These are phyloP conservation scores for Amoebophrya sp. DNA, from an alignment of 169 alveolate genomes.

Conservation along the genomic window DNA sequence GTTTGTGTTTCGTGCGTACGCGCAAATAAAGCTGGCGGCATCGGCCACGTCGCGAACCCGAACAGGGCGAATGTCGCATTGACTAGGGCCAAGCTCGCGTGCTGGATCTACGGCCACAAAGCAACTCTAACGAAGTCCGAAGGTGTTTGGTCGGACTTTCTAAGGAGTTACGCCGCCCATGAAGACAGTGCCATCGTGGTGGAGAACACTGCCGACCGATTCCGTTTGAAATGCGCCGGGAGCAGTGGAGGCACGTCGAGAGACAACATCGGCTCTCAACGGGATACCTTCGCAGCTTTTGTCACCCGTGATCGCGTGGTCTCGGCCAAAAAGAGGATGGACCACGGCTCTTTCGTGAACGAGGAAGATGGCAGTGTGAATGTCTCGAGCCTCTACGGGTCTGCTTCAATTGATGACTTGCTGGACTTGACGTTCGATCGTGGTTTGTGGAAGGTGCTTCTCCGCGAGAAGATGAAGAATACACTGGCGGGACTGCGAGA, in stretches of 20 bases:
- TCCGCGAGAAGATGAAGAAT: not conserved
- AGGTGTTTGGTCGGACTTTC: not conserved
- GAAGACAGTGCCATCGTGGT: not conserved
- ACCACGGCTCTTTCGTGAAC: no score
- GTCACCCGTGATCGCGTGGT: not conserved
- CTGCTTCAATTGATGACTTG: not conserved
- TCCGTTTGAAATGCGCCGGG: not conserved
- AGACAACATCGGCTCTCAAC: not conserved
- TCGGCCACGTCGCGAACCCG: not conserved
- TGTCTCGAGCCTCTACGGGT: not conserved
- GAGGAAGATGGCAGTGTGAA: not conserved
- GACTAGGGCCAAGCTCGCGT: not conserved
- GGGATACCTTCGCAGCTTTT: no score
- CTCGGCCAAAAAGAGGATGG: not conserved
- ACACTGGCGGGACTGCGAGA: not conserved
- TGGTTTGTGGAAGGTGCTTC: not conserved
- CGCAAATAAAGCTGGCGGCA: not conserved
- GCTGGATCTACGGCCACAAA: not conserved
- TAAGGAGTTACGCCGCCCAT: not conserved
- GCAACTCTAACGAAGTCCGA: not conserved
- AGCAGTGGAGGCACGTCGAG: not conserved
- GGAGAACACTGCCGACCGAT: not conserved
- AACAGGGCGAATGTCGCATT: not conserved
- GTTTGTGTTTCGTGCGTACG: not conserved
- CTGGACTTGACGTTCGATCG: not conserved